Base-by-base conservation (phyloP, 169 alveolate genomes). In the Plasmodium reichenowi region DNA sequence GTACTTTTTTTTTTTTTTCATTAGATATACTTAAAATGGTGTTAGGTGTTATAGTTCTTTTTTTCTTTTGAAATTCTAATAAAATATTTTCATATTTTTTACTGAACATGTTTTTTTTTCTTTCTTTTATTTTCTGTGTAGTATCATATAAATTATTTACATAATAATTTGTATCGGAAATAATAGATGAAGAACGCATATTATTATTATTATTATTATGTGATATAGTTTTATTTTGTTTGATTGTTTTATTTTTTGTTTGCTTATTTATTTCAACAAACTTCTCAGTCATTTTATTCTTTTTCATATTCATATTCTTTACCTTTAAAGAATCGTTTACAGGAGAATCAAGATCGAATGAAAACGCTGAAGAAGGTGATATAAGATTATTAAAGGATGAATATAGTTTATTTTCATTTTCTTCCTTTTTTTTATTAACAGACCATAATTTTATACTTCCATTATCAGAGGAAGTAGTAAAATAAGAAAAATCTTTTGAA, bases 391-490 rank as follows among this genome's bases (percentile, higher is more conserved):
- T 59, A 38, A 78, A 32, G 9, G 78, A 78, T n/a, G 50, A 32
- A 29, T 52, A 9, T 26, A 17, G 20, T 58, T 71, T 78, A 13
- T 66, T 78, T 38, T 26, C 43, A 12, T 8, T 12, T 8, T n/a
- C 26, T 8, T 15, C 60, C 4, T 64, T 26, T 15, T 24, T 26
- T 56, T 66, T 63, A n/a, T 78, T 32, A 1, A 20, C 32, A 13
- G 50, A 24, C 89, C 89, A 78, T 12, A 78, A 43, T 78, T 78
- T 78, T 64, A 78, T 78, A 52, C 89, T 26, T 2, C 89, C 89
- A 78, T 50, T 66, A 78, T 78, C 89, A 6, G 76, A 63, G 26
- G 89, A 78, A 22, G 80, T 63, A 70, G 78, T 64, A 52, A 78
- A 78, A 59, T 48, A 20, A 1, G 6, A 22, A 45, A 59, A 52